Conservation (phyloP, 768 basidiomycete species). For the Steccherinum ochraceum region DNA sequence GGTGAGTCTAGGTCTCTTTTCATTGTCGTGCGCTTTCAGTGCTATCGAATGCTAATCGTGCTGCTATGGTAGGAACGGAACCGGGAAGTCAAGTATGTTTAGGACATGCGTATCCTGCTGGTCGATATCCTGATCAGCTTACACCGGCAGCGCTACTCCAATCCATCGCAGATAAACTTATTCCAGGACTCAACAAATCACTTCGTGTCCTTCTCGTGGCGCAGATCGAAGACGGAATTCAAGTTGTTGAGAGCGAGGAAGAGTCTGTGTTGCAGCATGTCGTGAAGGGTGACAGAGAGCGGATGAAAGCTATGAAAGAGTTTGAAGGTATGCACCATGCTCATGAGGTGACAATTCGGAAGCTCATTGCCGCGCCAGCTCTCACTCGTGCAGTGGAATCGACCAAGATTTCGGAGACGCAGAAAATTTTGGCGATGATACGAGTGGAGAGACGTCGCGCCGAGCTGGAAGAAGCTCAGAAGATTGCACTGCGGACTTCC, state of each 20-base stretch:
- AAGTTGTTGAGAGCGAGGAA: not conserved
- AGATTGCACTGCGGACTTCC: conserved; percentile 14
- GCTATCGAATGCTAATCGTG: too few relatives aligned
- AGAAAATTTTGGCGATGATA: conserved; percentile 2
- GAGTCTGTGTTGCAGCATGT: conserved; percentile 6
- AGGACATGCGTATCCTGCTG: not conserved
- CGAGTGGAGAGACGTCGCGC: conserved; percentile 6
- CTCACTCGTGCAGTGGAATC: conserved; percentile 3
- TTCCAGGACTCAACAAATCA: conserved; percentile 5
- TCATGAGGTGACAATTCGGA: not conserved
- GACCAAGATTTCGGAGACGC: not conserved
- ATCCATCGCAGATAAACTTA: conserved; percentile 7
- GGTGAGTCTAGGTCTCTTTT: not conserved
- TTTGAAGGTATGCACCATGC: conserved; percentile 2
- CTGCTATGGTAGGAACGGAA: conserved; percentile 5
- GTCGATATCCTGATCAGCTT: too few relatives aligned
- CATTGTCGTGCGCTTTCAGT: not conserved
- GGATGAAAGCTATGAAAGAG: conserved; percentile 6
- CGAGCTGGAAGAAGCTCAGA: conserved; percentile 13
- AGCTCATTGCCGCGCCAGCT: not conserved
- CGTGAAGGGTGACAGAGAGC: conserved; percentile 6
- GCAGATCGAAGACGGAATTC: conserved; percentile 1
- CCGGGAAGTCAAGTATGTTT: conserved; percentile 8
- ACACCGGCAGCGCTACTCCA: conserved; percentile 6
- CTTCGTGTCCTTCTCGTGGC: conserved; percentile 8